Evolutionary conservation across 805 yeast genomes (phyloP), one percentile per base, ranked within the genome.

Genomic region (Saccharomycopsis sp.): DNA sequence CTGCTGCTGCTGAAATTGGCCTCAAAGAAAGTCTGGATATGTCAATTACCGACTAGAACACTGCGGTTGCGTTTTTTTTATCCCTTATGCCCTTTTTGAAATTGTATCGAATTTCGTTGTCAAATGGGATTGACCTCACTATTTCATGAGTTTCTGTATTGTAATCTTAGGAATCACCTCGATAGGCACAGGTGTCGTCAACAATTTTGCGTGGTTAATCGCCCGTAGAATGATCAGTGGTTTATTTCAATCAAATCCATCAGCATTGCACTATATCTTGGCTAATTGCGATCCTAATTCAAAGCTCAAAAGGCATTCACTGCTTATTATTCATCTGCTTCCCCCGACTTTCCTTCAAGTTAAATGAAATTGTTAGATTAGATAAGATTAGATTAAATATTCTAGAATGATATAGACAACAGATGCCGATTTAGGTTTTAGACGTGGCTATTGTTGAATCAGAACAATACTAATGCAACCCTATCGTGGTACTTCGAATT

Each of bases 121-220:
- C n/a, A 49, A 45, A 31, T 49, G 45, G 33, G 36, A 45, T 8
- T 17, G 50, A 27, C 50, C 50, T 5, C 52, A 49, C 28, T 49
- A 45, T 23, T 49, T 49, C 21, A 49, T 45, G 44, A 49, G 50
- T 34, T 45, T 49, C 39, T 49, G 45, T 34, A 38, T 49, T 4
- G 23, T 49, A n/a, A 41, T 45, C 45, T 38, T 49, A 26, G 50
- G 52, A 5, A 31, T 46, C n/a, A 45, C 50, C 5, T 32, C 40
- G n/a, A 20, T 49, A 5, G 13, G 41, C 28, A 49, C 41, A 19
- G 52, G 44, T 6, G 41, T 39, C 21, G 47, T 45, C 23, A 40
- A 48, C 36, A 45, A 37, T 38, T 49, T 44, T 20, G 34, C 45
- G 3, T 47, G 52, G 7, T 28, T 49, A 9, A 28, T 45, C 4